Conservation (phyloP, 2,329 filamentous ascomycete species). For the Leptosphaerulina australis region DNA sequence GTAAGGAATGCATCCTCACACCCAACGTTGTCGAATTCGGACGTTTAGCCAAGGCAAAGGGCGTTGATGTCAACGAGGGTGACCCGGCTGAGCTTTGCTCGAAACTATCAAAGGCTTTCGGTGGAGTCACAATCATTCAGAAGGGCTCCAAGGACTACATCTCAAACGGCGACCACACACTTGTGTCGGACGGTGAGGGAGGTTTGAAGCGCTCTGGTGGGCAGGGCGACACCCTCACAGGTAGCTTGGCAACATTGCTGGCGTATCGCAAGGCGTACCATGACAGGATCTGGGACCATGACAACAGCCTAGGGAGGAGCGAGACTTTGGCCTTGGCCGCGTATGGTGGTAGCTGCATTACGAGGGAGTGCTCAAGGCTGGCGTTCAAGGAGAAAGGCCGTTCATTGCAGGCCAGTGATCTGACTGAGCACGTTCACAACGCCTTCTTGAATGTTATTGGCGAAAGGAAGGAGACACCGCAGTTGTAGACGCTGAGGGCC, state of each 20-base stretch:
- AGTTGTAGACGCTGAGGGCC: conserved; percentile 22
- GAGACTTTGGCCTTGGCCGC: conserved; percentile 76
- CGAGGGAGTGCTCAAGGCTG: conserved; percentile 84
- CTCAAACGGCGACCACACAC: conserved; percentile 76
- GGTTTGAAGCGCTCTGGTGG: conserved; percentile 90
- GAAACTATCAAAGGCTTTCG: conserved; percentile 76
- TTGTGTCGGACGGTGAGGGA: conserved; percentile 77
- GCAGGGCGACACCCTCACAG: conserved; percentile 94
- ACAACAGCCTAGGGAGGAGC: conserved; percentile 59
- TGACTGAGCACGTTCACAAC: conserved; percentile 86
- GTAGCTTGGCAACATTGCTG: conserved; percentile 83
- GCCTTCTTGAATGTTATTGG: conserved; percentile 84
- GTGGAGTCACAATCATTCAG: conserved; percentile 88
- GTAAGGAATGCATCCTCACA: conserved; percentile 83
- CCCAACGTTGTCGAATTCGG: conserved; percentile 95
- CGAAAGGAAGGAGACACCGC: conserved; percentile 55
- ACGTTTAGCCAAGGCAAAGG: conserved; percentile 76
- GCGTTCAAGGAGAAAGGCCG: conserved; percentile 87
- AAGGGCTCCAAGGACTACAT: conserved; percentile 86
- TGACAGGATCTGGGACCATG: conserved; percentile 76
- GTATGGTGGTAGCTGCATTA: conserved; percentile 85
- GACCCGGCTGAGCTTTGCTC: conserved; percentile 64
- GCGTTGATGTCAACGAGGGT: conserved; percentile 64
- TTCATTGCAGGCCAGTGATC: conserved; percentile 87
- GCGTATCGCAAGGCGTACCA: conserved; percentile 88